Conservation (phyloP, 768 basidiomycete species). For the Podaxis sp. region DNA sequence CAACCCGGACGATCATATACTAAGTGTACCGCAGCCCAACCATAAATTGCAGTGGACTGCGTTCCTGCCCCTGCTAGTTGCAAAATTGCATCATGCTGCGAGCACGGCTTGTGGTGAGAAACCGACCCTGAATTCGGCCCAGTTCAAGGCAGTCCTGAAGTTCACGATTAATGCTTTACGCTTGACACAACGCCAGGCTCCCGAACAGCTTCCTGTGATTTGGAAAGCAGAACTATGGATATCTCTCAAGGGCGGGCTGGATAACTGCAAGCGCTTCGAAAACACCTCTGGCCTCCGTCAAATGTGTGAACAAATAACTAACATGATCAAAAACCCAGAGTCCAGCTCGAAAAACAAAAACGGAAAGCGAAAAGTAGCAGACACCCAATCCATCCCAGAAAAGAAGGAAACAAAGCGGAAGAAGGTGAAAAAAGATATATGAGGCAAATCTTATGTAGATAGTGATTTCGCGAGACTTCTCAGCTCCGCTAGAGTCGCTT, state of each 20-base stretch:
- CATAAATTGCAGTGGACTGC: constrained; percentile 33
- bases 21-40: constrained; percentile 19
- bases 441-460: constrained; percentile 18
- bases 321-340: constrained; percentile 17
- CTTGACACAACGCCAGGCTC: constrained; percentile 48
- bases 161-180: constrained; percentile 61
- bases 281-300: constrained; percentile 55
- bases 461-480: constrained; percentile 20
- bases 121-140: constrained; percentile 46
- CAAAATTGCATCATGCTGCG: constrained; percentile 44
- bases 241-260: constrained; percentile 40
- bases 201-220: constrained; percentile 26
- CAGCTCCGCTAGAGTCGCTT: constrained; percentile 24
- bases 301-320: constrained; percentile 60
- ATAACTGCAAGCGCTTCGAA: constrained; percentile 54
- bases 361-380: constrained; percentile 13
- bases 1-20: neutral
- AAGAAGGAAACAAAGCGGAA: constrained; percentile 18
- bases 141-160: constrained; percentile 80
- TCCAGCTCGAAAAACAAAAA: neutral
- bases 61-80: constrained; percentile 49
- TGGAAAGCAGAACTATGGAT: constrained; percentile 67
- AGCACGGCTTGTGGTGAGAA: constrained; percentile 45
- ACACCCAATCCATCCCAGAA: constrained; percentile 11
- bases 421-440: constrained; percentile 21